These are phyloP conservation scores for Elsinoe australis DNA, from an alignment of 2,329 filamentous ascomycete species.

Conservation along the genomic window DNA sequence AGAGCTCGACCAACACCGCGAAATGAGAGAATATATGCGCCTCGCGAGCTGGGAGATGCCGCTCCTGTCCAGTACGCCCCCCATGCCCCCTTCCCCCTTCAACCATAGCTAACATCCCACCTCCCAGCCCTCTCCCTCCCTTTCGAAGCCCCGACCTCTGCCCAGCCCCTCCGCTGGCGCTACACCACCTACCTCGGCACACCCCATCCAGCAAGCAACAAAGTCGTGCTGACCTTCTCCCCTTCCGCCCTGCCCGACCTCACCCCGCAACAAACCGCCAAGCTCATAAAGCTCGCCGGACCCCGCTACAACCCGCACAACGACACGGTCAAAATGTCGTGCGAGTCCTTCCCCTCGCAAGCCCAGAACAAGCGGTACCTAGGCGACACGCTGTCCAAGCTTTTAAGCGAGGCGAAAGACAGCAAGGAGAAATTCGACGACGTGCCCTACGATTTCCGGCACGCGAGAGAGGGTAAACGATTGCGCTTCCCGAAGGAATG, in stretches of 20 bases:
- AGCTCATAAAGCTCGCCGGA: slow-evolving; percentile 82
- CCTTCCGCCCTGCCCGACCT: slow-evolving; percentile 62
- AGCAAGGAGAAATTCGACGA: slow-evolving; percentile 75
- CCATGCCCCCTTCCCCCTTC: neutral
- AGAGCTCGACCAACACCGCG: slow-evolving; percentile 80
- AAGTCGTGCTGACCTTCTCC: slow-evolving; percentile 88
- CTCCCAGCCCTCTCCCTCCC: slow-evolving; percentile 69
- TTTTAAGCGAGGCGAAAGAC: slow-evolving; percentile 69
- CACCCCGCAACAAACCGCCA: slow-evolving; percentile 59
- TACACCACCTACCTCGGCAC: slow-evolving; percentile 97
- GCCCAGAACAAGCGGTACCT: slow-evolving; percentile 97
- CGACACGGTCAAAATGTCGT: slow-evolving; percentile 78
- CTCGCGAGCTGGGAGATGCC: slow-evolving; percentile 95
- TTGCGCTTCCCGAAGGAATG: slow-evolving; percentile 73
- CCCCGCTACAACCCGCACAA: slow-evolving; percentile 79
- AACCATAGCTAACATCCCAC: slow-evolving; percentile 15
- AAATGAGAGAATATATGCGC: slow-evolving; percentile 80
- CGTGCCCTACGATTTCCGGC: slow-evolving; percentile 79
- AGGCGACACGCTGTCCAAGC: slow-evolving; percentile 63
- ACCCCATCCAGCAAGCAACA: slow-evolving; percentile 79
- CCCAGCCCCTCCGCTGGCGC: slow-evolving; percentile 78
- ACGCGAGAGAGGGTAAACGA: slow-evolving; percentile 63
- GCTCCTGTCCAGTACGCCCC: slow-evolving; percentile 63
- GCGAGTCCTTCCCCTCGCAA: slow-evolving; percentile 72
- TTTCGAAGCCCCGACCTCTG: slow-evolving; percentile 61